Evolutionary conservation across 768 basidiomycete species (phyloP).

Genomic region (Glaciozyma martinii): DNA sequence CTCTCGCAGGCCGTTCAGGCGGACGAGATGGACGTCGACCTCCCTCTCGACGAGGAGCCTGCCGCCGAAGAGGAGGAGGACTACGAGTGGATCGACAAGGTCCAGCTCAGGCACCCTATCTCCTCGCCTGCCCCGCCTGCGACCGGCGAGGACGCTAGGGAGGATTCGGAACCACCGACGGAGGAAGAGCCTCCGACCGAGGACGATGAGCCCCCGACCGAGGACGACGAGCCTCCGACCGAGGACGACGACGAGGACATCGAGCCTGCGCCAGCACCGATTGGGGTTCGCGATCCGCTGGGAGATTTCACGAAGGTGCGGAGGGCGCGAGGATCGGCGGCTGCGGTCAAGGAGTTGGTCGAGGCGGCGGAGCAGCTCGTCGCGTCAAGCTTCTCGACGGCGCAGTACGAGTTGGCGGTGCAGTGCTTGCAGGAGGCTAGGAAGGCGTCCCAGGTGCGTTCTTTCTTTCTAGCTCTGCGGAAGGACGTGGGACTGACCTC

Average conservation of each 20-base stretch:
- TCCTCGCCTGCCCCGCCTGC: slow-evolving; percentile 36
- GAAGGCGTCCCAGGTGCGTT: slow-evolving; percentile 53
- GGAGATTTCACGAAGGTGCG: neutral
- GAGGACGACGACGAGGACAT: slow-evolving; percentile 2
- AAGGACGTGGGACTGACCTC: too few relatives aligned
- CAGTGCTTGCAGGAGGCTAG: slow-evolving; percentile 64
- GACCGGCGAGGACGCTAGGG: slow-evolving; percentile 46
- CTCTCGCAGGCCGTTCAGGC: neutral
- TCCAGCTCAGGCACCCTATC: slow-evolving; percentile 16
- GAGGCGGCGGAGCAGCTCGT: slow-evolving; percentile 48
- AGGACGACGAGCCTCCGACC: slow-evolving; percentile 18
- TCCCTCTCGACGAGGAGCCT: neutral
- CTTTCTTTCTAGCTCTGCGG: neutral
- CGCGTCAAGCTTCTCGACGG: slow-evolving; percentile 49
- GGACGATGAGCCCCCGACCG: neutral
- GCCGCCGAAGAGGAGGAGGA: neutral
- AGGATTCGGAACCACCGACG: slow-evolving; percentile 34
- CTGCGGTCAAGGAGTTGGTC: slow-evolving; percentile 60
- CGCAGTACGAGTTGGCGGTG: slow-evolving; percentile 60
- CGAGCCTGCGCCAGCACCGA: neutral
- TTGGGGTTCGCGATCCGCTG: neutral
- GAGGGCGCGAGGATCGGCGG: slow-evolving; percentile 76
- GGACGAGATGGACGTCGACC: neutral
- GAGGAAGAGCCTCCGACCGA: slow-evolving; percentile 40
- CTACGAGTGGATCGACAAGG: neutral